Evolutionary conservation across 2,329 filamentous ascomycete species (phyloP).

Genomic region (Colletotrichum tropicicola): DNA sequence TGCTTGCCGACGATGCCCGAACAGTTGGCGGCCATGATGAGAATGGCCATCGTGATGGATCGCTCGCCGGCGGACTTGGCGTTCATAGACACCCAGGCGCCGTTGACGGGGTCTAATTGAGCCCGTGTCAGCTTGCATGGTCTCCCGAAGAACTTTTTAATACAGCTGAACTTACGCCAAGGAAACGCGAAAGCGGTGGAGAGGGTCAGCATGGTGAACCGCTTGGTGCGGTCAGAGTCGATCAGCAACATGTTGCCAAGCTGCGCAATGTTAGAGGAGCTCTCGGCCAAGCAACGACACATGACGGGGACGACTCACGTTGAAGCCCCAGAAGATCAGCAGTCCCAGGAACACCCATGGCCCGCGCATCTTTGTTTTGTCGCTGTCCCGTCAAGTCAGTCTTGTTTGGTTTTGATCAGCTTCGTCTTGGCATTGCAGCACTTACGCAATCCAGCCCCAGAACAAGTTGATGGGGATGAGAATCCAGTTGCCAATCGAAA

Average conservation of each 20-base stretch:
- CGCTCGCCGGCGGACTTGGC: conserved; percentile 38
- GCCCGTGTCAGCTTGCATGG: conserved; percentile 5
- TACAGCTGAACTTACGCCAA: conserved; percentile 37
- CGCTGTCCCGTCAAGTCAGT: conserved; percentile 10
- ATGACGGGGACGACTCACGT: conserved; percentile 30
- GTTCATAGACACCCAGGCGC: conserved; percentile 42
- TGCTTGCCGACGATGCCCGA: conserved; percentile 41
- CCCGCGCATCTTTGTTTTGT: conserved; percentile 35
- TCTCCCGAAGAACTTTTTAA: neutral
- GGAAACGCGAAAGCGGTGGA: conserved; percentile 37
- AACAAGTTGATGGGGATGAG: conserved; percentile 41
- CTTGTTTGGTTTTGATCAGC: conserved; percentile 6
- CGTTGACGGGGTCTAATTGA: conserved; percentile 35
- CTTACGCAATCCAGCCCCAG: conserved; percentile 39
- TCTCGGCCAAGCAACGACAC: neutral
- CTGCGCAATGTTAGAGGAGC: conserved; percentile 1
- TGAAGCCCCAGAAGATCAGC: conserved; percentile 37
- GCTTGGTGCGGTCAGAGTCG: conserved; percentile 7
- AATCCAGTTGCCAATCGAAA: conserved; percentile 45
- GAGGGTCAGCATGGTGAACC: conserved; percentile 39
- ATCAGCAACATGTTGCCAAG: conserved; percentile 24
- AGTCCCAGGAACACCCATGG: conserved; percentile 39
- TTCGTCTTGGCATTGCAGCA: neutral
- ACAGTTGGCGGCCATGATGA: conserved; percentile 43
- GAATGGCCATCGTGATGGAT: conserved; percentile 42